Base-by-base conservation (phyloP, 139 green algal genomes). In the Yamagishiella unicocca region DNA sequence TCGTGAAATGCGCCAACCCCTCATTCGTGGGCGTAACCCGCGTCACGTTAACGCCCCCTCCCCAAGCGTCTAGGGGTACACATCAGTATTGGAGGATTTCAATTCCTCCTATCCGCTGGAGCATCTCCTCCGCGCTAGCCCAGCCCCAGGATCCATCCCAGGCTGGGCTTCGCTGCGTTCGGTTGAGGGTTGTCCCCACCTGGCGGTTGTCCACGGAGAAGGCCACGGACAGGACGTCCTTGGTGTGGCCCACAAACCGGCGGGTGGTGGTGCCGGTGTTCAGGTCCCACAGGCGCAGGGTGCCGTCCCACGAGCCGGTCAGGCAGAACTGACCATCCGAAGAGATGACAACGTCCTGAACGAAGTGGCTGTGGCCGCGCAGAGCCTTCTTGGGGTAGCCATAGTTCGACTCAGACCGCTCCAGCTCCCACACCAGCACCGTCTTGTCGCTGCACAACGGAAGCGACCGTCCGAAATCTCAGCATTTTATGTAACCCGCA, bases 171-270 rank as follows among this genome's bases (percentile, higher is more conserved):
- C n/a, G n/a, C n/a, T n/a, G n/a, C n/a, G n/a, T n/a, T n/a, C n/a
- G n/a, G n/a, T n/a, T n/a, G n/a, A n/a, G n/a, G n/a, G n/a, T n/a
- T n/a, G 12, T 74, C 21, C 72, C 17, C 14, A 97, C 95, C 95
- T 98, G 96, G 85, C 98, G 93, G 96, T 99, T 99, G 95, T 99
- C 98, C n/a, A 98, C 96, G 66, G 95, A 98, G 96, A 99, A 99
- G 62, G 98, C 98, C 0, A 99, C 98, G 85, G 93, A 98, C 79
- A 99, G 95, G 33, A 99, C 98, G 89, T 99, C 98, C 95, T 99
- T 99, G 93, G 91, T 96, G 96, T 99, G 98, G 75, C 98, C 98
- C 64, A 99, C 88, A 89, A 99, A 99, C 87, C 97, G 96, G 89
- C 98, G 94, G 82, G 98, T 99, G 90, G 98, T 99, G 89, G 92